phyloP scores from a whole-genome alignment of 2,329 filamentous ascomycete genomes.

The Aspergillus terreus region DNA sequence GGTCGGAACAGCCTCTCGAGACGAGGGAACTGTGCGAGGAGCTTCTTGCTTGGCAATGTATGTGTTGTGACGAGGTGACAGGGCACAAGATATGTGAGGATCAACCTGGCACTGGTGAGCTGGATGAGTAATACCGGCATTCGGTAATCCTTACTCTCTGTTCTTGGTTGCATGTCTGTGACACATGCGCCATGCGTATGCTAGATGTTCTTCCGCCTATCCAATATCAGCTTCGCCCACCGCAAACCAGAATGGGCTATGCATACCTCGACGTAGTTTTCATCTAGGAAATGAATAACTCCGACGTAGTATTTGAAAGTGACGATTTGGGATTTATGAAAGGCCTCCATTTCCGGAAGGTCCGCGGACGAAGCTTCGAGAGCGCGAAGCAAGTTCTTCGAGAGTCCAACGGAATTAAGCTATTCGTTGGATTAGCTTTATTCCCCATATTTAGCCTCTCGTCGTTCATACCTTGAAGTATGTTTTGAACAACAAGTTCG shows the following conservation, averaged over 20 bases:
- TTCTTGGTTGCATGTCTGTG: conserved; percentile 70
- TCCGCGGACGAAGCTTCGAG: conserved; percentile 73
- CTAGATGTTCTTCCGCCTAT: conserved; percentile 75
- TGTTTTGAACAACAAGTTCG: conserved; percentile 95
- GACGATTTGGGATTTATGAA: conserved; percentile 85
- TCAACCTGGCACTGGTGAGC: conserved; percentile 56
- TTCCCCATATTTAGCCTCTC: neutral
- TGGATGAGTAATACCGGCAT: neutral
- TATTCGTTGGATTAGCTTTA: conserved; percentile 23
- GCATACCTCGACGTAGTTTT: conserved; percentile 76
- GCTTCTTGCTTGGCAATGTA: conserved; percentile 67
- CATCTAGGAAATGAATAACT: conserved; percentile 88
- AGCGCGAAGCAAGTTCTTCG: conserved; percentile 82
- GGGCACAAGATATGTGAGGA: conserved; percentile 91
- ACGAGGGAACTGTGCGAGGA: conserved; percentile 71
- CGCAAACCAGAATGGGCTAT: neutral
- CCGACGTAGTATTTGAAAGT: conserved; percentile 97
- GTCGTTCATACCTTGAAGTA: conserved; percentile 69
- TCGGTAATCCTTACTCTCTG: conserved; percentile 61
- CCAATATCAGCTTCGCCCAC: conserved; percentile 8
- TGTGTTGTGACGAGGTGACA: conserved; percentile 87
- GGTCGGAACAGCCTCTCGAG: conserved; percentile 76
- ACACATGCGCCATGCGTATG: conserved; percentile 77
- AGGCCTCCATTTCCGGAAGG: conserved; percentile 73
- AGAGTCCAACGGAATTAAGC: conserved; percentile 83